phyloP scores from a whole-genome alignment of 805 yeast species.

The Metschnikowia koreensis region DNA sequence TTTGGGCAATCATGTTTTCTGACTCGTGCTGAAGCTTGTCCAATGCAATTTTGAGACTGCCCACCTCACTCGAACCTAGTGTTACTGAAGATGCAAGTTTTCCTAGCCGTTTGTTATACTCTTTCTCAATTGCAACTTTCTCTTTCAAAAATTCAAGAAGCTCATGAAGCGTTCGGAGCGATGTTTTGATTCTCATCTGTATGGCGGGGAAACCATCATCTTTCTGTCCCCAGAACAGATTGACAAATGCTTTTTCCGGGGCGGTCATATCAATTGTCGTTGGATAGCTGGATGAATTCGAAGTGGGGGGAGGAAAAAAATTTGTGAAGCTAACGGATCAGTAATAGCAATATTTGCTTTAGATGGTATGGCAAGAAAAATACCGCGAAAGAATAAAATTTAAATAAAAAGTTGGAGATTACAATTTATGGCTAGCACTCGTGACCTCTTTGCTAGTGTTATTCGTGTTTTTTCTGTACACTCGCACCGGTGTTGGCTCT shows the following conservation, averaged over 20 bases:
- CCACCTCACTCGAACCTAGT: slow-evolving; percentile 58
- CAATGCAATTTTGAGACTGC: slow-evolving; percentile 56
- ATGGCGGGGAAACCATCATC: slow-evolving; percentile 58
- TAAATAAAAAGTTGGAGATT: too few relatives aligned
- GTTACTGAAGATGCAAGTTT: slow-evolving; percentile 46
- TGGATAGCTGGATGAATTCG: neutral
- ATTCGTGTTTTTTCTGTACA: neutral
- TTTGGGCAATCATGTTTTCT: slow-evolving; percentile 55
- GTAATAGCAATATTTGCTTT: too few relatives aligned
- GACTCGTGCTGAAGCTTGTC: slow-evolving; percentile 61
- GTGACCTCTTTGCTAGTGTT: neutral
- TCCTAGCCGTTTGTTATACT: slow-evolving; percentile 57
- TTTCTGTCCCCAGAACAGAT: slow-evolving; percentile 63
- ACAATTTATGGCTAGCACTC: too few relatives aligned
- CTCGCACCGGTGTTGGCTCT: neutral
- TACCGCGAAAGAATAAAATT: too few relatives aligned
- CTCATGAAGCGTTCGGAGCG: slow-evolving; percentile 51
- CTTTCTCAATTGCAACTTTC: slow-evolving; percentile 65
- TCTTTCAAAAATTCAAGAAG: slow-evolving; percentile 36
- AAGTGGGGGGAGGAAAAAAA: neutral
- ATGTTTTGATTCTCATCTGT: slow-evolving; percentile 55
- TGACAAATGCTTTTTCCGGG: slow-evolving; percentile 34
- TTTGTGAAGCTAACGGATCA: neutral
- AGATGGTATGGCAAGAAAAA: too few relatives aligned
- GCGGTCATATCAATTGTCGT: slow-evolving; percentile 6